Evolutionary conservation across 495 filamentous ascomycete genomes (phyloP).

Genomic region (Lasiosphaeria miniovina): DNA sequence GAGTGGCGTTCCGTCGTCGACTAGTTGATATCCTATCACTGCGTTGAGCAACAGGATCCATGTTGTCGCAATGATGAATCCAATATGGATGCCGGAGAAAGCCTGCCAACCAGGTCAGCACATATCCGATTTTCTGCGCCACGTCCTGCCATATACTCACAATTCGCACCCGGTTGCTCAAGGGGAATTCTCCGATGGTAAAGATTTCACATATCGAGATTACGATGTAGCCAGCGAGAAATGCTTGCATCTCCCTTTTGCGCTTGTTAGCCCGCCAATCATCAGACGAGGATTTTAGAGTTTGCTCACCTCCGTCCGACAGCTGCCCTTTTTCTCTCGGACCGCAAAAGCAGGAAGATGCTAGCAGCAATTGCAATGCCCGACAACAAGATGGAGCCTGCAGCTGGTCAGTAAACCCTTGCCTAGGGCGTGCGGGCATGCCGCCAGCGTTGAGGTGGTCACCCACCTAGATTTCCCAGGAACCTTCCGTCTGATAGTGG

Average conservation of each 20-base stretch:
- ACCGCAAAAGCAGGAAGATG: constrained; percentile 65
- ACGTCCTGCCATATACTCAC: constrained; percentile 48
- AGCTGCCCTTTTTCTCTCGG: constrained; percentile 90
- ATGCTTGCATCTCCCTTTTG: constrained; percentile 90
- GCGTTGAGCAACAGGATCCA: constrained; percentile 95
- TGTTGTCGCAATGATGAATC: constrained; percentile 76
- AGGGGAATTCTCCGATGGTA: constrained; percentile 82
- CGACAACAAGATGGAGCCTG: constrained; percentile 87
- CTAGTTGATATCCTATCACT: constrained; percentile 84
- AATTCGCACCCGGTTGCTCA: constrained; percentile 62
- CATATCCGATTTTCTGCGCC: constrained; percentile 6
- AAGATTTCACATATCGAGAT: constrained; percentile 96
- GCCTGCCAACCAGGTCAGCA: constrained; percentile 51
- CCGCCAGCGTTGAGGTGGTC: not conserved
- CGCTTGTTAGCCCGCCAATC: constrained; percentile 23
- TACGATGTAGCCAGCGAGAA: constrained; percentile 82
- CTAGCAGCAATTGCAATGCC: constrained; percentile 71
- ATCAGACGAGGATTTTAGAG: not conserved
- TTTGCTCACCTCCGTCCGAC: constrained; percentile 79
- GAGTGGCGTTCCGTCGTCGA: constrained; percentile 88
- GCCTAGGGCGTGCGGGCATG: not conserved
- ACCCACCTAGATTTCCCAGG: constrained; percentile 83
- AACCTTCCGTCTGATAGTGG: constrained; percentile 57
- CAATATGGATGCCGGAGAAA: constrained; percentile 91
- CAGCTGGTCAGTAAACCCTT: constrained; percentile 10